Evolutionary conservation across 163 green algal species (phyloP), one percentile per base, ranked within the genome.

Genomic region (Scenedesmus sp.): DNA sequence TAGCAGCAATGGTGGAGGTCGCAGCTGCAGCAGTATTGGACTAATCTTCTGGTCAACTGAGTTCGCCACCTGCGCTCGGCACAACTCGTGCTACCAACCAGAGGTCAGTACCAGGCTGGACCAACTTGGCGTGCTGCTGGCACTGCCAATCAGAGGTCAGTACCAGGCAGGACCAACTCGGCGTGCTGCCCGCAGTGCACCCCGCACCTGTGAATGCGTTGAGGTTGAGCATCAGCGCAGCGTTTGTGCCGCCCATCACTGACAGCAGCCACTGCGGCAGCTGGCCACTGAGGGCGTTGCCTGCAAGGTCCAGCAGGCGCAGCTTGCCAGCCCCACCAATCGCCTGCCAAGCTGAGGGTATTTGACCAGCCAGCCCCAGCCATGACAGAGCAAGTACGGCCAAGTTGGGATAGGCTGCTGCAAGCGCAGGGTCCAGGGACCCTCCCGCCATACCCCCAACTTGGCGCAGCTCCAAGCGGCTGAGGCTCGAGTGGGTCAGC

Each of bases 141-240:
- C n/a, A n/a, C n/a, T n/a, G n/a, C n/a, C n/a, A n/a, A n/a, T n/a
- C n/a, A n/a, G n/a, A n/a, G n/a, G n/a, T n/a, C n/a, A n/a, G n/a
- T n/a, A n/a, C n/a, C n/a, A n/a, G n/a, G n/a, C n/a, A n/a, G n/a
- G n/a, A n/a, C n/a, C n/a, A n/a, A n/a, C n/a, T n/a, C n/a, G n/a
- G n/a, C n/a, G n/a, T n/a, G n/a, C n/a, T n/a, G n/a, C n/a, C n/a
- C n/a, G n/a, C n/a, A n/a, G n/a, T n/a, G n/a, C n/a, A n/a, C n/a
- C n/a, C n/a, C n/a, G 3, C 37, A 87, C 82, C 82, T 87, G 82
- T 59, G 37, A 87, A 79, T 0, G 20, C 42, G 24, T 87, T 87
- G 7, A 80, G 20, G 37, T 87, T 37, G 26, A 87, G 82, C 51
- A 35, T 30, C 51, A 37, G 0, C 10, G 15, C 53, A 10, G 51